Evolutionary conservation across 1,284 basidiomycete species (phyloP), one percentile per base, ranked within the genome.

Genomic region (Hemileia vastatrix): DNA sequence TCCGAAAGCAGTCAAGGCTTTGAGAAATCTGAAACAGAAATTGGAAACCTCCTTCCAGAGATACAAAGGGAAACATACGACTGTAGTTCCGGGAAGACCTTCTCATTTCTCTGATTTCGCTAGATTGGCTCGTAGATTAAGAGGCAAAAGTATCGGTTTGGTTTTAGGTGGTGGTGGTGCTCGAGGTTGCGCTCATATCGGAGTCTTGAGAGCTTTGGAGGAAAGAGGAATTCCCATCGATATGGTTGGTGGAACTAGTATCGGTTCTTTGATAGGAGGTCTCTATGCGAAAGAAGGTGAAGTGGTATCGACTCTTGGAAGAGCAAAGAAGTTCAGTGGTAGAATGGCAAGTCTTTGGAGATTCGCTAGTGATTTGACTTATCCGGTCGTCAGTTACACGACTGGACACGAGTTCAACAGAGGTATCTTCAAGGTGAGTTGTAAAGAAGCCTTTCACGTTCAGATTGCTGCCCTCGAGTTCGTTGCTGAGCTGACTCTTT

Each of bases 341-440:
- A 66, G 73, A 11, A 73, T 72, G 69, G 73, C 72, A n/a, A 71
- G 69, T 31, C 65, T 75, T 49, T 75, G 73, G 73, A 65, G 73
- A 24, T 72, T 75, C 43, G 69, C 70, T 11, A 69, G 67, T 11
- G 73, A 75, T 63, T 64, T 74, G 19, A 75, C 73, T 11, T 75
- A 74, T 49, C 73, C 73, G 0, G 68, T 73, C 3, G 71, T 72
- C 2, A 71, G 69, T 32, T 75, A 74, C 55, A 75, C 73, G 6
- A 74, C 72, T 0, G 73, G 73, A 15, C 72, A 74, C 67, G 73
- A 75, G 60, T 75, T 75, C 68, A 75, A 75, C 54, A 67, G 73
- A 13, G 72, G 73, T 27, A 68, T 75, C 15, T 75, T 72, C 67
- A 75, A 72, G 57, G 68, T 18, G 67, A 71, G 50, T 69, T 66